Base-by-base conservation (phyloP, 2,329 filamentous ascomycete species). In the Scopulariopsis brevicaulis region DNA sequence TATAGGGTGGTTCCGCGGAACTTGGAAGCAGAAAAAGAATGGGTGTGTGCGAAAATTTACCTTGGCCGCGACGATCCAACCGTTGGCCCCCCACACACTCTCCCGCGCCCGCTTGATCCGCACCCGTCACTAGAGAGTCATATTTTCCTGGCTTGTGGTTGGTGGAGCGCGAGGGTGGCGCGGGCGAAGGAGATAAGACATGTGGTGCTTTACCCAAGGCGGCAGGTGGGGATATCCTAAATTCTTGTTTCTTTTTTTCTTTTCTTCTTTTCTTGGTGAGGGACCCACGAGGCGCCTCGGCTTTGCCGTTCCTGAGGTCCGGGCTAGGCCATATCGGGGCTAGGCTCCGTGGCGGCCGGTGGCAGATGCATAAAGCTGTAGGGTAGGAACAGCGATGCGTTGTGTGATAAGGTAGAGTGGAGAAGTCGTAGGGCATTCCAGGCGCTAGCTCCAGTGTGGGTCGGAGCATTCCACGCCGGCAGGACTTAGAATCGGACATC, bases 271-370 rank as follows among this genome's bases (percentile, higher is more conserved):
- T 32, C 8, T 46, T n/a, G 40, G 8, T 15, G 40, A 14, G n/a
- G 15, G 15, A n/a, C n/a, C 63, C 63, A 7, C 14, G 40, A n/a
- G 15, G 40, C 40, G 40, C 40, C 40, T 46, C 40, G 40, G 40
- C 18, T 7, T 46, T n/a, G 40, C 40, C 40, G 40, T n/a, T 15
- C 3, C 8, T 46, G 15, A 3, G 18, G 40, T 8, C 4, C 6
- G 40, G 14, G 8, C 40, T 46, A 18, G 18, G 40, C 40, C 18
- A 2, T 15, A n/a, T 4, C 15, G 14, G 40, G 40, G 6, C n/a
- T 46, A n/a, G 40, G 4, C 6, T n/a, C 40, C 15, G 18, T 46
- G 40, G 15, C 40, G 40, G 40, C 40, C n/a, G 40, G 40, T n/a
- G 14, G 40, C 40, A 46, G 40, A n/a, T n/a, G 40, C 18, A n/a